These are phyloP conservation scores for Seiridium unicorne DNA, from an alignment of 2,329 filamentous ascomycete genomes.

Conservation along the genomic window DNA sequence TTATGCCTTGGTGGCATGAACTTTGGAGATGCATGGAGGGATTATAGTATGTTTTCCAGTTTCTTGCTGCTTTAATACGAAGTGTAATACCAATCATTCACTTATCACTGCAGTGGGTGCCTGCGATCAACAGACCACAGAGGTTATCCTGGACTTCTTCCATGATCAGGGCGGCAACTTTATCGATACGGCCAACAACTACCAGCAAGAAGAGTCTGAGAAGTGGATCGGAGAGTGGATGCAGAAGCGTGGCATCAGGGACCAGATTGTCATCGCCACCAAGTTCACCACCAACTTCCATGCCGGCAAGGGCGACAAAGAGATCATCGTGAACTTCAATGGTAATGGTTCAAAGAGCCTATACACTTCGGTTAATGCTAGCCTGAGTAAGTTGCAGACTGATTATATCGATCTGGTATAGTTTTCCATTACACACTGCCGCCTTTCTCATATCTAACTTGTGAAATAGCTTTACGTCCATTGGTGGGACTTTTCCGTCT, in stretches of 20 bases:
- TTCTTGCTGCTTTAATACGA: no score
- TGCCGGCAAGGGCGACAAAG: slow-evolving; percentile 30
- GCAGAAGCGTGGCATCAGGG: slow-evolving; percentile 42
- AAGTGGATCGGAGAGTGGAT: slow-evolving; percentile 59
- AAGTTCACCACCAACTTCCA: slow-evolving; percentile 54
- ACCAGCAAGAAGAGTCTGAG: slow-evolving; percentile 58
- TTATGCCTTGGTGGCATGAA: slow-evolving; percentile 52
- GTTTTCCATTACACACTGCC: no score
- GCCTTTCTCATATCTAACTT: no score
- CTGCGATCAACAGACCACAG: no score
- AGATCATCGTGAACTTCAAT: slow-evolving; percentile 40
- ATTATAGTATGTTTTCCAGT: slow-evolving; percentile 14
- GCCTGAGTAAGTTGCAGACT: slow-evolving; percentile 58
- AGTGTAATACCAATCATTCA: no score
- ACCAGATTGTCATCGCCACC: slow-evolving; percentile 53
- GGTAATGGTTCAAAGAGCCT: slow-evolving; percentile 62
- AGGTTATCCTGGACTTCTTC: slow-evolving; percentile 52
- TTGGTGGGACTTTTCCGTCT: slow-evolving; percentile 42
- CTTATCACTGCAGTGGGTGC: no score
- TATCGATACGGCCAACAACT: slow-evolving; percentile 62
- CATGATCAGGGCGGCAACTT: slow-evolving; percentile 62
- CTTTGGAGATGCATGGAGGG: slow-evolving; percentile 44
- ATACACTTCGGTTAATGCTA: slow-evolving; percentile 48
- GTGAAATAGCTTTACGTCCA: slow-evolving; percentile 34
- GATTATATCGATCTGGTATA: slow-evolving; percentile 45